Conservation (phyloP, 2,329 filamentous ascomycete genomes). For the Phaeoacremonium minimum region DNA sequence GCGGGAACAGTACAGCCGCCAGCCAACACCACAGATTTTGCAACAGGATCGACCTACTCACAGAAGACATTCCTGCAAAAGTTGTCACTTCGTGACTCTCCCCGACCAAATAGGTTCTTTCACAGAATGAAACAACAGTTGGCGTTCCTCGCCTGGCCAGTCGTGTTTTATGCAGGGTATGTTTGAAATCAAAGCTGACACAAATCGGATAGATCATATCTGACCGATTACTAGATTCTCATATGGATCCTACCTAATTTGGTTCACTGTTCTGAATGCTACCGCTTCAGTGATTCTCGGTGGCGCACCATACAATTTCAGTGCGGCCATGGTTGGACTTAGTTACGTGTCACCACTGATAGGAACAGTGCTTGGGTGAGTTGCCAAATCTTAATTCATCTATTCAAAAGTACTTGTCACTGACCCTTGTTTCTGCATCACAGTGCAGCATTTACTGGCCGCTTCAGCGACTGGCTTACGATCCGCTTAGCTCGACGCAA, state of each 20-base stretch:
- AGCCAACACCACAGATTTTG: not conserved
- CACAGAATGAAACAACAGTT: not conserved
- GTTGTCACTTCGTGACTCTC: too few species aligned
- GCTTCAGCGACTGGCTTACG: constrained; percentile 30
- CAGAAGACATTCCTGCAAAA: constrained; percentile 37
- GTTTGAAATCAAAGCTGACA: too few species aligned
- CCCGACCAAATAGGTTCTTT: too few species aligned
- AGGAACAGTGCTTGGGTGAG: constrained; percentile 23
- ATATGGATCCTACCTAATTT: constrained; percentile 35
- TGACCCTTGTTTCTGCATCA: too few species aligned
- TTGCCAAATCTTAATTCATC: too few species aligned
- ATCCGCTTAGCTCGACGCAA: constrained; percentile 28
- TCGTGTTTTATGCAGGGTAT: not conserved
- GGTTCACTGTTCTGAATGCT: constrained; percentile 38
- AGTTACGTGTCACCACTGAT: constrained; percentile 30
- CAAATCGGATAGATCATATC: too few species aligned
- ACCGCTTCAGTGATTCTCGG: constrained; percentile 34
- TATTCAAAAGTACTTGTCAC: too few species aligned
- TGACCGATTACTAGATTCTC: constrained; percentile 26
- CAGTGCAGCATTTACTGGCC: constrained; percentile 22
- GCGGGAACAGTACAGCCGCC: too few species aligned
- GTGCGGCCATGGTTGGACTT: constrained; percentile 30
- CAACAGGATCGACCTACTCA: constrained; percentile 13
- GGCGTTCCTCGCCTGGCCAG: not conserved
- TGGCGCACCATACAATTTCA: constrained; percentile 30